Evolutionary conservation across 2,329 filamentous ascomycete genomes (phyloP).

Genomic region (Ceratocystis cacaofunesta): DNA sequence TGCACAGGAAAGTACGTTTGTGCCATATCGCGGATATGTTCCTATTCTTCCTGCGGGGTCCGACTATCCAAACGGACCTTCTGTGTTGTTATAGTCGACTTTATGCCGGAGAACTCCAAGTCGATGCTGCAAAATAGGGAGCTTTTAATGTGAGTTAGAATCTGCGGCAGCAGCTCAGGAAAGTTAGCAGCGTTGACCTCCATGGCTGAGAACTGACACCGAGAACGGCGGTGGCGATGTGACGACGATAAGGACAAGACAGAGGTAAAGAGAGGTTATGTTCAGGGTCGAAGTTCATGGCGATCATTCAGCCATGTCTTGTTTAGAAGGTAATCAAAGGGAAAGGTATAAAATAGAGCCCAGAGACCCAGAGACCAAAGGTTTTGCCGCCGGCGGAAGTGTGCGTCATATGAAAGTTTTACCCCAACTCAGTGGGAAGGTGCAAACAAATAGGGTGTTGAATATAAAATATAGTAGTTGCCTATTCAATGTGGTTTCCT

Average conservation of each 20-base stretch:
- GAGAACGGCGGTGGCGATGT: neutral
- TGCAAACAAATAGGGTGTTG: neutral
- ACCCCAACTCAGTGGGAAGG: neutral
- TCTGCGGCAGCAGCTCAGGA: slow-evolving; percentile 20
- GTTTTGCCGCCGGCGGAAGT: neutral
- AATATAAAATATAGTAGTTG: neutral
- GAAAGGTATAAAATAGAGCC: too few relatives aligned
- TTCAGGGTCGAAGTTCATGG: too few relatives aligned
- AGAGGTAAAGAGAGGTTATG: too few relatives aligned
- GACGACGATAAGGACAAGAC: neutral
- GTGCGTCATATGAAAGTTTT: neutral
- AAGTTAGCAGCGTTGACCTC: slow-evolving; percentile 19
- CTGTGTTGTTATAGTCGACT: neutral
- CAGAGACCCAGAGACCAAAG: neutral
- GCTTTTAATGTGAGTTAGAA: slow-evolving; percentile 23
- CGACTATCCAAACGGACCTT: neutral
- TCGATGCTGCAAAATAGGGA: slow-evolving; percentile 26
- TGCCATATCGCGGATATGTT: slow-evolving; percentile 21
- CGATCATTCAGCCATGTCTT: too few relatives aligned
- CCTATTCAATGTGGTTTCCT: neutral
- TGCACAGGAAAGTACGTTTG: slow-evolving; percentile 25
- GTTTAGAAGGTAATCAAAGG: too few relatives aligned
- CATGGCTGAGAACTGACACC: slow-evolving; percentile 13
- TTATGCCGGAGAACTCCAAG: slow-evolving; percentile 28
- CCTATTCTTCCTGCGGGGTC: slow-evolving; percentile 21